phyloP scores from a whole-genome alignment of 768 basidiomycete species.

The Boletus sp. region DNA sequence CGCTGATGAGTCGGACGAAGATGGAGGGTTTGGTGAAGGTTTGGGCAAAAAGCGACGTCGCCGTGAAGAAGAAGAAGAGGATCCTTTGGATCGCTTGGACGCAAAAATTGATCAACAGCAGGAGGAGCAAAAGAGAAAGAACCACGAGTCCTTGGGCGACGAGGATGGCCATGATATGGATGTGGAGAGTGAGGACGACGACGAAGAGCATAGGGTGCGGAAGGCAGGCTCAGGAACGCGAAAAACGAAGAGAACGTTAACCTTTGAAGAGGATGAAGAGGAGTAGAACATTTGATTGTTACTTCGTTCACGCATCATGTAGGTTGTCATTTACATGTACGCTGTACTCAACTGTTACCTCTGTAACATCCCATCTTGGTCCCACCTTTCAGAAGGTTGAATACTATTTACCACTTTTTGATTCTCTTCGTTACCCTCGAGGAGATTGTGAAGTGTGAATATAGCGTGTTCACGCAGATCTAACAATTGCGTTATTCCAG shows the following conservation, averaged over 20 bases:
- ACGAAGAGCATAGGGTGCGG: constrained; percentile 68
- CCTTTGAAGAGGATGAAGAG: constrained; percentile 59
- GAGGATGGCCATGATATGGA: constrained; percentile 58
- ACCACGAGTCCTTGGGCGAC: constrained; percentile 30
- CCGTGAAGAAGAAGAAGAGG: constrained; percentile 47
- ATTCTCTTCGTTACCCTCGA: constrained; percentile 75
- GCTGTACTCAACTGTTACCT: constrained; percentile 14
- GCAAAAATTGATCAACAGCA: constrained; percentile 58
- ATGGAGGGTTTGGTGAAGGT: constrained; percentile 40
- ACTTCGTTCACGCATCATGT: constrained; percentile 1
- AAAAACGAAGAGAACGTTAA: constrained; percentile 51
- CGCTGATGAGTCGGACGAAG: constrained; percentile 73
- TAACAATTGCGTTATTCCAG: constrained; percentile 7
- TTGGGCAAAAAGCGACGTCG: constrained; percentile 36
- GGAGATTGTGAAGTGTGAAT: constrained; percentile 75
- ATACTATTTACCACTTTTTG: constrained; percentile 77
- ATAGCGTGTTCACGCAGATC: constrained; percentile 93
- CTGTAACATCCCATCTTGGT: constrained; percentile 52
- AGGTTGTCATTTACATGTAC: constrained; percentile 14
- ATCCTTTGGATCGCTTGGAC: constrained; percentile 68
- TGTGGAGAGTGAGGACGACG: constrained; percentile 70
- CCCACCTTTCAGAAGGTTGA: constrained; percentile 59
- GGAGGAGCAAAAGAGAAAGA: constrained; percentile 48
- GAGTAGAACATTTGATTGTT: constrained; percentile 15
- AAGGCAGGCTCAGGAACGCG: constrained; percentile 52